Evolutionary conservation across 768 basidiomycete genomes (phyloP).

Genomic region (Suillus sp.): DNA sequence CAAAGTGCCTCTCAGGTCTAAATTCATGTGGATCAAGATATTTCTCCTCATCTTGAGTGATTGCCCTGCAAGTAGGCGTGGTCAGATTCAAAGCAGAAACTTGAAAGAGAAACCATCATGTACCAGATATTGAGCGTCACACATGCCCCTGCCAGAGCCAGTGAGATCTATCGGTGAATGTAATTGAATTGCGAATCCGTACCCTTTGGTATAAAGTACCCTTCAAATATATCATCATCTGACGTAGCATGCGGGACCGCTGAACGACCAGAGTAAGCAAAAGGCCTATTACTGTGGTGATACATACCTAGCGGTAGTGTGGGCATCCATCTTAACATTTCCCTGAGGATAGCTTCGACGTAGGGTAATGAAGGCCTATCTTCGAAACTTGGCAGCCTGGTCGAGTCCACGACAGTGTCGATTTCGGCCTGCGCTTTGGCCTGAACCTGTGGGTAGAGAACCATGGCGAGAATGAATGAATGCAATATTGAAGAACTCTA

Average conservation of each 20-base stretch:
- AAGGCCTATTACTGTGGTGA: neutral
- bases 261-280: neutral
- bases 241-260: conserved; percentile 35
- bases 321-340: conserved; percentile 26
- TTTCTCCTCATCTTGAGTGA: conserved; percentile 25
- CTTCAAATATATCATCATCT: conserved; percentile 43
- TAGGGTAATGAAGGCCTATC: conserved; percentile 25
- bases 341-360: conserved; percentile 28
- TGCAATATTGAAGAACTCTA: conserved; percentile 21
- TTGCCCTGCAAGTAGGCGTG: conserved; percentile 19
- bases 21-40: conserved; percentile 35
- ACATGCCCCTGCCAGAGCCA: conserved; percentile 18
- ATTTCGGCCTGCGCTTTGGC: conserved; percentile 25
- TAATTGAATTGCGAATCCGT: neutral
- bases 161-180: neutral
- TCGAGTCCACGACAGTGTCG: conserved; percentile 24
- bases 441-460: conserved; percentile 26
- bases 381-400: conserved; percentile 22
- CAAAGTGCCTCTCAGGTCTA: conserved; percentile 36
- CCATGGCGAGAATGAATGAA: conserved; percentile 24
- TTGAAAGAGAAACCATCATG: neutral
- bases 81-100: neutral
- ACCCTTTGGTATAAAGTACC: conserved; percentile 56
- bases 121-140: conserved; percentile 27
- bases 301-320: conserved; percentile 26